These are phyloP conservation scores for Penicillium malachiteum DNA, from an alignment of 495 filamentous ascomycete species.

Conservation along the genomic window DNA sequence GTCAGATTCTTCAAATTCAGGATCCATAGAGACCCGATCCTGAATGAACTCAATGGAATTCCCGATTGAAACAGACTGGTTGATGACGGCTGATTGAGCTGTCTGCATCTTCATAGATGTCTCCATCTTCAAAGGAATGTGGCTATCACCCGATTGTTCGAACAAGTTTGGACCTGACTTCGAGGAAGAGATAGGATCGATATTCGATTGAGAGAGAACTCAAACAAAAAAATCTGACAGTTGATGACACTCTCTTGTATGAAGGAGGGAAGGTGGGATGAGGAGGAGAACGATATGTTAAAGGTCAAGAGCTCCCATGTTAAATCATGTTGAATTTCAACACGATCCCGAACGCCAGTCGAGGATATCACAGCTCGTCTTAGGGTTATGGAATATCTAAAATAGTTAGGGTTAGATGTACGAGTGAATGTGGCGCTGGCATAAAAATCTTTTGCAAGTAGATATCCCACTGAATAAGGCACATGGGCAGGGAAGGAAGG, in stretches of 20 bases:
- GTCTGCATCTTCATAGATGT: constrained; percentile 11
- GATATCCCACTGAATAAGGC: constrained; percentile 2
- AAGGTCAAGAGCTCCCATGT: constrained; percentile 10
- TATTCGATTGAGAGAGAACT: not conserved
- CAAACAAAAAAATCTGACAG: not conserved
- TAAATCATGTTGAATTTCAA: constrained; percentile 6
- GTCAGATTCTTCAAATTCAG: constrained; percentile 8
- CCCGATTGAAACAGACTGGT: constrained; percentile 9
- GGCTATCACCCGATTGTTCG: constrained; percentile 2
- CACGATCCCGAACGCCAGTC: not conserved
- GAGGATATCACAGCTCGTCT: not conserved
- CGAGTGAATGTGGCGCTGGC: not conserved
- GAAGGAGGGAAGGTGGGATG: not conserved
- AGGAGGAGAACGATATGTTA: constrained; percentile 4
- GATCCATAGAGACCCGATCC: not conserved
- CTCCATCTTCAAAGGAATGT: constrained; percentile 17
- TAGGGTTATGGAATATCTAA: not conserved
- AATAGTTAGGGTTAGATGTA: not conserved
- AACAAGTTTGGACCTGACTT: not conserved
- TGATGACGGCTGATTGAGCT: constrained; percentile 16
- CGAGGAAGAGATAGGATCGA: not conserved
- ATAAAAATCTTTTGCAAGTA: constrained; percentile 5
- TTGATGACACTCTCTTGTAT: not conserved
- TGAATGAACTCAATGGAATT: constrained; percentile 1
- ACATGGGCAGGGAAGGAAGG: not conserved